These are phyloP conservation scores for Aureobasidium sp. DNA, from an alignment of 2,329 filamentous ascomycete genomes.

Conservation along the genomic window DNA sequence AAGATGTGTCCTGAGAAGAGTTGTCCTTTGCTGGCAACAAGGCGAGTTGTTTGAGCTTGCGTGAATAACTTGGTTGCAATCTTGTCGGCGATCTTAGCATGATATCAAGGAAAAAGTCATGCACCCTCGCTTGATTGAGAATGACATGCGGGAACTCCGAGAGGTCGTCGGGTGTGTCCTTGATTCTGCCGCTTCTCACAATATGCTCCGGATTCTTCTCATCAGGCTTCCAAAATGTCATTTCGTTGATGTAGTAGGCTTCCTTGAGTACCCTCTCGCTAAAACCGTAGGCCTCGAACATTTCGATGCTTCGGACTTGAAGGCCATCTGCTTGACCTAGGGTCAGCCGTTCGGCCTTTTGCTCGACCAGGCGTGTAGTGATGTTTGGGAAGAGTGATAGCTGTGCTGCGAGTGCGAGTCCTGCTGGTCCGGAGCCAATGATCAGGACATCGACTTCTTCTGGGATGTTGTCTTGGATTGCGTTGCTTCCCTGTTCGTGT, in stretches of 20 bases:
- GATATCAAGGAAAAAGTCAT: slow-evolving; percentile 37
- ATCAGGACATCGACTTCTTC: slow-evolving; percentile 37
- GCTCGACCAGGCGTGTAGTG: slow-evolving; percentile 40
- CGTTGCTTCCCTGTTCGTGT: slow-evolving; percentile 11
- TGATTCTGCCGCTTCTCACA: slow-evolving; percentile 11
- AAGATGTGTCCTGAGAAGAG: slow-evolving; percentile 16
- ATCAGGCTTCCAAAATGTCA: slow-evolving; percentile 50
- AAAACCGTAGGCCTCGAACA: slow-evolving; percentile 63
- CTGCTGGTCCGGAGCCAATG: slow-evolving; percentile 42
- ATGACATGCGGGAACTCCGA: slow-evolving; percentile 60
- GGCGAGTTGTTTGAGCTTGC: slow-evolving; percentile 49
- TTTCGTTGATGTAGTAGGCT: slow-evolving; percentile 59
- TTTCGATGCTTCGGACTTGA: slow-evolving; percentile 60
- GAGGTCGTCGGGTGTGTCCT: slow-evolving; percentile 7
- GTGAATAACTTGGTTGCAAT: slow-evolving; percentile 43
- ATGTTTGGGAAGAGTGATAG: slow-evolving; percentile 40
- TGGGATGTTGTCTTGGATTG: slow-evolving; percentile 23
- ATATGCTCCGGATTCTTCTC: slow-evolving; percentile 1
- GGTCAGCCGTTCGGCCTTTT: slow-evolving; percentile 30
- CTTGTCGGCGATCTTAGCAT: slow-evolving; percentile 10
- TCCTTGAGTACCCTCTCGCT: slow-evolving; percentile 57
- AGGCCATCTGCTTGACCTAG: slow-evolving; percentile 47
- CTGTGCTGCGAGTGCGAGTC: slow-evolving; percentile 43
- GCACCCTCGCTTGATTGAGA: slow-evolving; percentile 62
- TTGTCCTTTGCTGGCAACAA: slow-evolving; percentile 38